A percentile compares a stretch with the other conserved stretches of the same genome.
Conservation (phyloP, 805 yeast genomes). For the Myxozyma lipomycoides region DNA sequence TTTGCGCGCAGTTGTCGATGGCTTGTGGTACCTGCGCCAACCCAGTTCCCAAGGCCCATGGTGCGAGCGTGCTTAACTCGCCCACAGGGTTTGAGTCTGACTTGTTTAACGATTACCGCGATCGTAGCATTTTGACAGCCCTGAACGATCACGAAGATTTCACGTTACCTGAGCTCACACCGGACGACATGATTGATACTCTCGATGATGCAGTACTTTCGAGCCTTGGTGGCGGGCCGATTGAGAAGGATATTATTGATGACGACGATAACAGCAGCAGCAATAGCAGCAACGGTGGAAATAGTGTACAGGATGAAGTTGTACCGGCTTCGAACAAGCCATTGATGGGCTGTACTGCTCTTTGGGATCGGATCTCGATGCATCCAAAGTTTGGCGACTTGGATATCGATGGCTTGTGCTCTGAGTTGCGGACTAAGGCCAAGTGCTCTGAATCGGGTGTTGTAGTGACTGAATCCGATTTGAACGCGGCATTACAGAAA, state of each 20-base stretch:
- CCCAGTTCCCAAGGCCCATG: slow-evolving; percentile 55
- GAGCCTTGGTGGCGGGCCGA: slow-evolving; percentile 3
- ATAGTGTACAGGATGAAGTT: slow-evolving; percentile 34
- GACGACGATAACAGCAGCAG: not conserved
- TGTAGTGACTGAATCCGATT: slow-evolving; percentile 76
- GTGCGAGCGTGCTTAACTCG: slow-evolving; percentile 28
- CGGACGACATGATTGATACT: slow-evolving; percentile 36
- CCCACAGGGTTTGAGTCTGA: slow-evolving; percentile 34
- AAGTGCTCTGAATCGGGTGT: slow-evolving; percentile 93
- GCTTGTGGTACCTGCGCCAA: slow-evolving; percentile 77
- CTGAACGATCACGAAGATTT: slow-evolving; percentile 32
- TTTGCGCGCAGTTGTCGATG: slow-evolving; percentile 68
- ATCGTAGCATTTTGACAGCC: slow-evolving; percentile 15
- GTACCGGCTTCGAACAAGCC: slow-evolving; percentile 60
- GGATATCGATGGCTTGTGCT: slow-evolving; percentile 91
- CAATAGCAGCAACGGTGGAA: not conserved
- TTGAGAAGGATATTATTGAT: not conserved
- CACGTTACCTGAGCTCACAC: slow-evolving; percentile 35
- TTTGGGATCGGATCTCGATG: slow-evolving; percentile 92
- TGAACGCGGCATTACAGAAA: slow-evolving; percentile 42
- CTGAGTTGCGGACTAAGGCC: slow-evolving; percentile 85
- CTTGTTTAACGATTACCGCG: slow-evolving; percentile 33
- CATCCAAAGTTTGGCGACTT: slow-evolving; percentile 92
- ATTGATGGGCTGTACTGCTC: slow-evolving; percentile 73
- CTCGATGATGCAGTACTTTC: not conserved